These are phyloP conservation scores for Cyclotella kingstonii DNA, from an alignment of 108 stramenopile species.

Conservation along the genomic window DNA sequence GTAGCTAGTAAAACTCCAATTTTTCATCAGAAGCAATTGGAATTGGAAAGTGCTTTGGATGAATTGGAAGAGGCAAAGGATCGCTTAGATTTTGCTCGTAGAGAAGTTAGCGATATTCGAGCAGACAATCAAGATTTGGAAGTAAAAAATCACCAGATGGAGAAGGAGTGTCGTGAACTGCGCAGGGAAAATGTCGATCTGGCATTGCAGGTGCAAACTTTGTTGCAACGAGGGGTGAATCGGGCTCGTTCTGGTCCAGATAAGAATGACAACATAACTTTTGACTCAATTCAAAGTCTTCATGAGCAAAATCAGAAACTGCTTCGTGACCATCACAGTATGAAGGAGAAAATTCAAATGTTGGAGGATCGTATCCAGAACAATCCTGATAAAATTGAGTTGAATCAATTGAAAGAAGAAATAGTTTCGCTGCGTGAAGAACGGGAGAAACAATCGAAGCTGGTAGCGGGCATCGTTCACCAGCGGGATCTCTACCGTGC, in stretches of 20 bases:
- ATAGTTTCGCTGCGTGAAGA: constrained; percentile 61
- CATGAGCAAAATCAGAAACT: constrained; percentile 79
- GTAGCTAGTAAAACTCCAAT: constrained; percentile 75
- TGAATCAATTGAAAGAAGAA: constrained; percentile 57
- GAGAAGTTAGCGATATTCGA: constrained; percentile 57
- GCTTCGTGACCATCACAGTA: constrained; percentile 57
- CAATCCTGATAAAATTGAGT: constrained; percentile 48
- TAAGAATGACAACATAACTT: constrained; percentile 36
- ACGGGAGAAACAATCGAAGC: constrained; percentile 63
- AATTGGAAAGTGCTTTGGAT: constrained; percentile 74
- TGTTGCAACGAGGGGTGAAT: constrained; percentile 47
- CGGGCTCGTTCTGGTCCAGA: constrained; percentile 11
- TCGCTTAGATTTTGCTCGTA: constrained; percentile 59
- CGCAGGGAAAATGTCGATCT: constrained; percentile 66
- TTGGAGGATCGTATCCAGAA: constrained; percentile 54
- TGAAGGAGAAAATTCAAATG: constrained; percentile 53
- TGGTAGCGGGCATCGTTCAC: constrained; percentile 77
- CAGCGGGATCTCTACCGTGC: constrained; percentile 87
- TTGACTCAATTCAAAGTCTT: constrained; percentile 47
- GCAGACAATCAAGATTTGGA: constrained; percentile 60
- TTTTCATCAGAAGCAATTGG: constrained; percentile 66
- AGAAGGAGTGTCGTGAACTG: constrained; percentile 42
- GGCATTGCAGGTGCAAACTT: constrained; percentile 80
- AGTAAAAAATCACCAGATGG: constrained; percentile 43
- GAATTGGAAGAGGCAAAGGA: constrained; percentile 59